Conservation (phyloP, 805 yeast genomes). For the Kluyveromyces wickerhamii region DNA sequence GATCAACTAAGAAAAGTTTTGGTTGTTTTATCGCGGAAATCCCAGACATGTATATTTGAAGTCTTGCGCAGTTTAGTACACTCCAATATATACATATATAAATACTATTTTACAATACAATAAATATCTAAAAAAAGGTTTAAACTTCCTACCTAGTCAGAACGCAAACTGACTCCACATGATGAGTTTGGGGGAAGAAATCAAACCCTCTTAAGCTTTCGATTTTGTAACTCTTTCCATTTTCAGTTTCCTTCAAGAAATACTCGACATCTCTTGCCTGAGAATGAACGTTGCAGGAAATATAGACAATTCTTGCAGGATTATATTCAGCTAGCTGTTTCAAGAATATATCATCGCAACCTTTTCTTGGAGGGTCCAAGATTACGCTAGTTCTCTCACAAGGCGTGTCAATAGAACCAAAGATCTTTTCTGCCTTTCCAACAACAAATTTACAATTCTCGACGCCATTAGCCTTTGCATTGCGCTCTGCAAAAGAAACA, state of each 20-base stretch:
- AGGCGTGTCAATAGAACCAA: slow-evolving; percentile 71
- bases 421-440: slow-evolving; percentile 89
- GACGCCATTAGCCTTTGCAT: slow-evolving; percentile 69
- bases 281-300: slow-evolving; percentile 95
- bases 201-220: slow-evolving; percentile 91
- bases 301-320: slow-evolving; percentile 86
- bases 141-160: too few species aligned
- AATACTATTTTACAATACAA: too few species aligned
- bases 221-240: slow-evolving; percentile 57
- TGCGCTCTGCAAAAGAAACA: slow-evolving; percentile 76
- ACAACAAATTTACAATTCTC: slow-evolving; percentile 75
- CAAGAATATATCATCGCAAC: slow-evolving; percentile 84
- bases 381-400: slow-evolving; percentile 75
- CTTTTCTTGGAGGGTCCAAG: slow-evolving; percentile 95
- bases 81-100: too few species aligned
- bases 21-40: too few species aligned
- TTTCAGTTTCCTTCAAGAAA: slow-evolving; percentile 57
- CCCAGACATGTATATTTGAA: too few species aligned
- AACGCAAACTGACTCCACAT: slow-evolving; percentile 83
- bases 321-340: slow-evolving; percentile 75
- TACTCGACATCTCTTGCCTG: slow-evolving; percentile 92
- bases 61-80: too few species aligned
- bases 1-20: too few species aligned
- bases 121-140: too few species aligned
- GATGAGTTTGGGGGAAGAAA: slow-evolving; percentile 93